Percentiles rank a stretch among this genome's conserved stretches.
These are phyloP conservation scores for Septoria linicola DNA, from an alignment of 2,329 filamentous ascomycete species.

Conservation along the genomic window DNA sequence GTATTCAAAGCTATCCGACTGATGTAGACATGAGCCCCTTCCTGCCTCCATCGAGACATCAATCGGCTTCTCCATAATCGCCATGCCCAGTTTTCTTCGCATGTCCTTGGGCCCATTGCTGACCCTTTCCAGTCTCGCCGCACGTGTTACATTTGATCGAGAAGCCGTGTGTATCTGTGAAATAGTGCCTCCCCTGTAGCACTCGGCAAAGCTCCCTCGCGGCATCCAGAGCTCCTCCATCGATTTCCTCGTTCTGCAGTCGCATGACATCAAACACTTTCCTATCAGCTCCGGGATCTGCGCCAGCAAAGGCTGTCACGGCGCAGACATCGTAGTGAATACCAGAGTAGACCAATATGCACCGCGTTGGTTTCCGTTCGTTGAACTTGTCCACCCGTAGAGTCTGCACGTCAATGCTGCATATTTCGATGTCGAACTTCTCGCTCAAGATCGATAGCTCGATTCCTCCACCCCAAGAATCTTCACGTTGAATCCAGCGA, in stretches of 20 bases:
- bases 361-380: conserved; percentile 66
- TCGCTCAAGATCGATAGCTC: conserved; percentile 83
- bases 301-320: conserved; percentile 62
- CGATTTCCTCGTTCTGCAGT: conserved; percentile 41
- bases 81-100: conserved; percentile 61
- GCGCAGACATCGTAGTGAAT: conserved; percentile 93
- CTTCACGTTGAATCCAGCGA: conserved; percentile 72
- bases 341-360: conserved; percentile 83
- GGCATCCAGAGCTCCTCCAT: conserved; percentile 57
- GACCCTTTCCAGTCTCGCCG: conserved; percentile 65
- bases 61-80: conserved; percentile 50
- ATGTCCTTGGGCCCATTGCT: conserved; percentile 62
- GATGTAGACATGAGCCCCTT: no score
- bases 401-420: conserved; percentile 75
- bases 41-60: background rate
- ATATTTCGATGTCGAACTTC: conserved; percentile 82
- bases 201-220: conserved; percentile 56
- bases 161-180: conserved; percentile 81
- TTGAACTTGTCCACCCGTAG: conserved; percentile 73
- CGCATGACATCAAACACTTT: conserved; percentile 63
- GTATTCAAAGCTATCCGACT: no score
- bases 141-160: conserved; percentile 75
- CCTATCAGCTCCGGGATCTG: conserved; percentile 74
- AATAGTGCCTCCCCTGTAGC: conserved; percentile 75
- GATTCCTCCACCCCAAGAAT: conserved; percentile 89